Evolutionary conservation across 495 filamentous ascomycete genomes (phyloP).

Genomic region (Achaetomiella virescens): DNA sequence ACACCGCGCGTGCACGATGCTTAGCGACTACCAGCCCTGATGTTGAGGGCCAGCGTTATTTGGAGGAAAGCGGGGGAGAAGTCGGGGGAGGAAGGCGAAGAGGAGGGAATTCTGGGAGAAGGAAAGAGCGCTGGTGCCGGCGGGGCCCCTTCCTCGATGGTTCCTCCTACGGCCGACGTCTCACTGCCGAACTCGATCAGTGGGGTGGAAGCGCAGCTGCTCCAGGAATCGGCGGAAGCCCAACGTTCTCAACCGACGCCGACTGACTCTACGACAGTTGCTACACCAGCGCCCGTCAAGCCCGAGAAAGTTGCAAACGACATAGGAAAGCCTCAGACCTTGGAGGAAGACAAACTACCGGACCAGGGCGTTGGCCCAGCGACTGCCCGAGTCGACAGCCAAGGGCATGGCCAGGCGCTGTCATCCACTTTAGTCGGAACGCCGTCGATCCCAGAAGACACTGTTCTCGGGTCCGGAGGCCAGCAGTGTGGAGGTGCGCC

Average conservation of each 20-base stretch:
- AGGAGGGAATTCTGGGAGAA: slow-evolving; percentile 1
- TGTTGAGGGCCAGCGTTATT: slow-evolving; percentile 41
- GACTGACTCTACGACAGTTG: not conserved
- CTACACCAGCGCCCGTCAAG: not conserved
- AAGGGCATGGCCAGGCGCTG: not conserved
- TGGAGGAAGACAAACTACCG: not conserved
- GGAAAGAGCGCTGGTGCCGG: slow-evolving; percentile 6
- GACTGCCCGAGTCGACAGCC: not conserved
- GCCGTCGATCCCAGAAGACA: not conserved
- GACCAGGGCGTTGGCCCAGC: not conserved
- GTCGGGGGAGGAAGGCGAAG: not conserved
- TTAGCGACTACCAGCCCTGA: slow-evolving; percentile 49
- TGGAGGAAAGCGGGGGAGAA: slow-evolving; percentile 32
- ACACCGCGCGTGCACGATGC: slow-evolving; percentile 37
- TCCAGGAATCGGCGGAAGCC: slow-evolving; percentile 34
- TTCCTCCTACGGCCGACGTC: slow-evolving; percentile 11
- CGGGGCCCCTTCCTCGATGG: not conserved
- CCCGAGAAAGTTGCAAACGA: not conserved
- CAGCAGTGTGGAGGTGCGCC: not conserved
- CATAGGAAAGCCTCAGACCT: not conserved
- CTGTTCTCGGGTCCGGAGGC: not conserved
- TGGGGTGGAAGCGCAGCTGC: slow-evolving; percentile 37
- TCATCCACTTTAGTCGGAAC: not conserved
- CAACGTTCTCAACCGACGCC: slow-evolving; percentile 8
- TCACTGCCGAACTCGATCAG: slow-evolving; percentile 7